These are phyloP conservation scores for Penium margaritaceum DNA, from an alignment of 139 green algal species.

Conservation along the genomic window DNA sequence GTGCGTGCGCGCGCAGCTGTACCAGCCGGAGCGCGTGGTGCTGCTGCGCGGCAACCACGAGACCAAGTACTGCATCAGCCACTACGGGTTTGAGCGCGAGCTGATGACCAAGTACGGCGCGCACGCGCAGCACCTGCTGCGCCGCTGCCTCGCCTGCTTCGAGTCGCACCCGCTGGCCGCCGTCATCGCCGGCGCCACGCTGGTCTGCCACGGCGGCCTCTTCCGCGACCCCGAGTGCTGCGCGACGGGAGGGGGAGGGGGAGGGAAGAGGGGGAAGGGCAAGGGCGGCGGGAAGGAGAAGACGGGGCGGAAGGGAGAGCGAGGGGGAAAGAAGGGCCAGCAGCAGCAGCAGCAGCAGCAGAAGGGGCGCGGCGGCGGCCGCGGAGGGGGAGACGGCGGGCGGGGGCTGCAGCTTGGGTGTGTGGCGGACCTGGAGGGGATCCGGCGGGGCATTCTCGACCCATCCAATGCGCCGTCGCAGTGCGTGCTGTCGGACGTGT, in stretches of 20 bases:
- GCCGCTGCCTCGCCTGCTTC: constrained; percentile 40
- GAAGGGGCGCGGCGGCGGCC: neutral
- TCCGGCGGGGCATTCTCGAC: constrained; percentile 60
- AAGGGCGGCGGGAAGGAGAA: neutral
- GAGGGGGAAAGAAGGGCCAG: neutral
- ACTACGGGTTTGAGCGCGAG: constrained; percentile 72
- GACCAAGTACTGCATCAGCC: constrained; percentile 67
- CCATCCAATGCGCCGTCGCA: constrained; percentile 2
- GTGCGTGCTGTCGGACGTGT: constrained; percentile 57
- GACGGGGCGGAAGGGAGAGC: neutral
- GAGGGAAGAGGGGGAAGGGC: constrained; percentile 30
- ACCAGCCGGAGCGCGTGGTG: constrained; percentile 39
- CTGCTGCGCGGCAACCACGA: constrained; percentile 81
- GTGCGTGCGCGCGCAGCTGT: constrained; percentile 4
- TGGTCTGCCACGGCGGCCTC: constrained; percentile 83
- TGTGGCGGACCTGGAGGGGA: constrained; percentile 61
- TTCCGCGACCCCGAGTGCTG: constrained; percentile 49
- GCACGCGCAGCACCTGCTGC: constrained; percentile 26
- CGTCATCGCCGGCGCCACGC: constrained; percentile 56
- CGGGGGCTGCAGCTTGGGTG: constrained; percentile 51
- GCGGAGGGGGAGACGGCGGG: neutral
- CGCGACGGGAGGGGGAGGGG: neutral
- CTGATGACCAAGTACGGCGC: constrained; percentile 53
- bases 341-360: too few species aligned
- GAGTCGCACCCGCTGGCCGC: constrained; percentile 53